phyloP scores from a whole-genome alignment of 1,284 basidiomycete species.

The Psilocybe mexicana region DNA sequence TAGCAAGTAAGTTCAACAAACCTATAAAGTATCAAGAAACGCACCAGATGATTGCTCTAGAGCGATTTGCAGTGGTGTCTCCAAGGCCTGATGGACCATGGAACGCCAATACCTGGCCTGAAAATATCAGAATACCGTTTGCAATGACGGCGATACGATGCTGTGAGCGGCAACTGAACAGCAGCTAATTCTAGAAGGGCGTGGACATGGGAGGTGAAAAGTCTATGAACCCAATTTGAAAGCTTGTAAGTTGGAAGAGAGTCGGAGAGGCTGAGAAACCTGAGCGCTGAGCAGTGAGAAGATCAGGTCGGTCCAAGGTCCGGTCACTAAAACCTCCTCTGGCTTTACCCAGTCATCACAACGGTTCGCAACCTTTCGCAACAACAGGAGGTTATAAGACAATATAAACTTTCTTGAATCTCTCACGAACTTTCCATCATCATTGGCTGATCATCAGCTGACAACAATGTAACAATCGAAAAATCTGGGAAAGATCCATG shows the following conservation, averaged over 20 bases:
- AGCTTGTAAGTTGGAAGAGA: not conserved
- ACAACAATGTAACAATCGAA: not conserved
- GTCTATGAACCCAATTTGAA: not conserved
- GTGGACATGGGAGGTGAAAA: not conserved
- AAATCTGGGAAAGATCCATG: no score
- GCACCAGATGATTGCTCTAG: constrained; percentile 14
- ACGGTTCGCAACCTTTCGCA: not conserved
- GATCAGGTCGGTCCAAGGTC: no score
- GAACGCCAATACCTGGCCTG: not conserved
- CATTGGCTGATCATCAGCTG: not conserved
- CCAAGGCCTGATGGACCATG: not conserved
- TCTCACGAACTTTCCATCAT: not conserved
- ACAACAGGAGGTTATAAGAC: not conserved
- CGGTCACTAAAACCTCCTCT: not conserved
- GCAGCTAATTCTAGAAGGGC: not conserved
- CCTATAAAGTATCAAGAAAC: not conserved
- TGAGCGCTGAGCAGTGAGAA: not conserved
- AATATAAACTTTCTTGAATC: not conserved
- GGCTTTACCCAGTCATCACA: not conserved
- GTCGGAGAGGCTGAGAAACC: not conserved
- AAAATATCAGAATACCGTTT: not conserved
- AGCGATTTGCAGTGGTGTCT: constrained; percentile 3
- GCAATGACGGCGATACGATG: not conserved
- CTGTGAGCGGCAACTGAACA: not conserved
- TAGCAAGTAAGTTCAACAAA: not conserved